These are phyloP conservation scores for Oxytropis ochrocephala DNA, from an alignment of 306 rosid genomes.

Conservation along the genomic window DNA sequence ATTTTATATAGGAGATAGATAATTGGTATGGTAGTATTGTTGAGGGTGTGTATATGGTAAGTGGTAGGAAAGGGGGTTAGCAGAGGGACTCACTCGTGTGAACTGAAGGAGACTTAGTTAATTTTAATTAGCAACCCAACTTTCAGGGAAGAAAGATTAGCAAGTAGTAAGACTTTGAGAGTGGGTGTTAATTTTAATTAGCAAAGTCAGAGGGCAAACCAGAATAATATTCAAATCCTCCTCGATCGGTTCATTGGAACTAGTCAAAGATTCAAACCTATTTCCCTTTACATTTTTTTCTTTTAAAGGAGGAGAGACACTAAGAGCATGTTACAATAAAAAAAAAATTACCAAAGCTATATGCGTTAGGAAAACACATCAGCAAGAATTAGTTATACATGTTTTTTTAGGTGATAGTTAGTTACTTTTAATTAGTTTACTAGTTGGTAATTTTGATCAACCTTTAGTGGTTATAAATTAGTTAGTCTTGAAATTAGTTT, in stretches of 20 bases:
- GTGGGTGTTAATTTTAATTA: neutral
- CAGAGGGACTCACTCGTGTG: neutral
- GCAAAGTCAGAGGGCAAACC: neutral
- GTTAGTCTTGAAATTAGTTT: no score
- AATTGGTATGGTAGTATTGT: neutral
- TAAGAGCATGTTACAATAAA: neutral
- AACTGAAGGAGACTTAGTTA: neutral
- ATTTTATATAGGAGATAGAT: neutral
- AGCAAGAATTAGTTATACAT: no score
- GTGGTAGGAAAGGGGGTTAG: neutral
- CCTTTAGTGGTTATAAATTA: no score
- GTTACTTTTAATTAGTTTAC: no score
- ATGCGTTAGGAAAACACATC: no score
- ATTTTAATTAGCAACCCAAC: neutral
- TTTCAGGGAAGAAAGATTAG: neutral
- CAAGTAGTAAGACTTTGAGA: neutral
- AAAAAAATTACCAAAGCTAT: no score
- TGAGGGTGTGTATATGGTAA: no score
- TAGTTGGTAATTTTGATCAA: no score
- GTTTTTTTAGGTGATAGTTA: no score
- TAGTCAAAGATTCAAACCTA: neutral
- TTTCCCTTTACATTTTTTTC: neutral
- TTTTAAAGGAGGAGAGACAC: neutral
- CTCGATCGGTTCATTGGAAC: neutral
- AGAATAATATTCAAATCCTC: neutral